Evolutionary conservation across 305 asterid genomes (phyloP), one percentile per base, ranked within the genome.

Genomic region (Solanum chacoense): DNA sequence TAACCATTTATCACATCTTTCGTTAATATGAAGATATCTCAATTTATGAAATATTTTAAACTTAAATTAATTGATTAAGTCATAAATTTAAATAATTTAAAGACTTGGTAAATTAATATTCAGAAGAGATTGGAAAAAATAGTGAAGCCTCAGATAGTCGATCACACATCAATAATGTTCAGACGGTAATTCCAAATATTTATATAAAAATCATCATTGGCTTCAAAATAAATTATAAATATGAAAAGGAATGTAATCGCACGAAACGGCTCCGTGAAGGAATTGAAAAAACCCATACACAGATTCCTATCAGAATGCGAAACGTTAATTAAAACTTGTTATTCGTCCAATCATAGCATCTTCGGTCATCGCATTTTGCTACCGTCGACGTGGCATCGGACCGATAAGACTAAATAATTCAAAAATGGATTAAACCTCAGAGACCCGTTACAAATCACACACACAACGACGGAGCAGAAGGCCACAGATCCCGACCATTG

Each of bases 381-480:
- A 92, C 93, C 91, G 93, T 91, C 90, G 93, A 94, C 95, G 96
- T 94, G 98, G 98, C 98, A 93, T 91, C 87, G 92, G 90, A 93
- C 94, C 95, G 2, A 24, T 22, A 45, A 20, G 0, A 18, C 0
- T 7, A 14, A 45, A 5, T 7, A 31, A 29, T 40, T 9, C 1
- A 16, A 4, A 7, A 11, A 22, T 28, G 24, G 29, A 8, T 4
- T 8, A 31, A 88, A 94, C 97, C 97, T 95, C 98, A 95, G 98
- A 92, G 95, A 84, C 98, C 98, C 96, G 96, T 95, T 93, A 80
- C 90, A 95, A 93, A 95, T 95, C 97, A 92, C 91, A 32, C 98
- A 91, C 93, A 81, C 96, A 93, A 85, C 91, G 40, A 6, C 26
- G 72, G 90, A 8, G 36, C 11, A 65, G 5, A 32, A 73, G 0